Percentiles rank a stretch among this genome's conserved stretches.
phyloP scores from a whole-genome alignment of 1,139 yeast genomes.

The Hansenula lynferdii region DNA sequence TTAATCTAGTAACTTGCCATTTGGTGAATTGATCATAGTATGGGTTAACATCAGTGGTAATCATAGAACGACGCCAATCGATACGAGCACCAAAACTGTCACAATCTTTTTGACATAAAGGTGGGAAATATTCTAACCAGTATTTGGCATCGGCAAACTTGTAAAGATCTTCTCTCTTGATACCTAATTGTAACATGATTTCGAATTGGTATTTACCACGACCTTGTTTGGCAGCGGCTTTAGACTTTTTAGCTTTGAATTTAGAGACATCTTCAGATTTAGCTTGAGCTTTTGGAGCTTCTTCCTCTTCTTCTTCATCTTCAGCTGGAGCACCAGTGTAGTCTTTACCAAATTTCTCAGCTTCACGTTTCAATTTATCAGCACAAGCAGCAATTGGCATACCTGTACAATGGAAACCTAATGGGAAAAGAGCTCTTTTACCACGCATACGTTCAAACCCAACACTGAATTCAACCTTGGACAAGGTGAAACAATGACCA shows the following conservation, averaged over 20 bases:
- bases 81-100: constrained; percentile 85
- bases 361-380: constrained; percentile 89
- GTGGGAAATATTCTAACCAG: constrained; percentile 93
- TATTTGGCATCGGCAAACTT: constrained; percentile 85
- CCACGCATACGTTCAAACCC: constrained; percentile 97
- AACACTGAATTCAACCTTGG: constrained; percentile 89
- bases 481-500: constrained; percentile 93
- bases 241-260: constrained; percentile 87
- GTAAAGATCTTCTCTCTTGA: constrained; percentile 73
- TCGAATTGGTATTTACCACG: constrained; percentile 93
- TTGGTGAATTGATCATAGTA: constrained; percentile 93
- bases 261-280: constrained; percentile 78
- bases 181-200: constrained; percentile 92
- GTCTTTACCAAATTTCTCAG: constrained; percentile 84
- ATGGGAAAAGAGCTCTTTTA: constrained; percentile 87
- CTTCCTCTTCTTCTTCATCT: constrained; percentile 48
- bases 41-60: constrained; percentile 93
- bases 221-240: constrained; percentile 91
- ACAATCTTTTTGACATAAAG: constrained; percentile 79
- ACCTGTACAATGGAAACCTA: constrained; percentile 99
- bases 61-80: constrained; percentile 97
- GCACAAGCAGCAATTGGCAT: constrained; percentile 98
- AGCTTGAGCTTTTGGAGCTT: constrained; percentile 27
- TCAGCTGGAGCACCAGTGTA: constrained; percentile 64
- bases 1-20: constrained; percentile 94